These are phyloP conservation scores for Saturnispora bothae DNA, from an alignment of 805 yeast genomes.

Conservation along the genomic window DNA sequence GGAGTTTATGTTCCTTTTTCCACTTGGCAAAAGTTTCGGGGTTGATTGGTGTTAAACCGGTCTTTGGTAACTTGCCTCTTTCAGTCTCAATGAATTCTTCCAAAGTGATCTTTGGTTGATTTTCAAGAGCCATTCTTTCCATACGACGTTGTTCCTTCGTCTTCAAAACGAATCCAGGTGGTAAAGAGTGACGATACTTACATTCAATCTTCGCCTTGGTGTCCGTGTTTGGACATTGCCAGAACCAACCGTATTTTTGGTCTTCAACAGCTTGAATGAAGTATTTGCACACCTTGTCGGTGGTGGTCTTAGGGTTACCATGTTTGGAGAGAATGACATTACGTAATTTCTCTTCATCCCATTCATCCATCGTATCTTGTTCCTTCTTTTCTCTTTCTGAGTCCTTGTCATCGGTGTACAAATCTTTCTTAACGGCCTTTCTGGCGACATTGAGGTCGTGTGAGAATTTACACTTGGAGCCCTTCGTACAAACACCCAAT, in stretches of 20 bases:
- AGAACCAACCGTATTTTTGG: slow-evolving; percentile 97
- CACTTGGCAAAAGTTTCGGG: slow-evolving; percentile 69
- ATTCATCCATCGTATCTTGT: slow-evolving; percentile 83
- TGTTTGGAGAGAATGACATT: slow-evolving; percentile 82
- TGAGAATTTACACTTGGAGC: slow-evolving; percentile 81
- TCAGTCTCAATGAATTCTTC: slow-evolving; percentile 96
- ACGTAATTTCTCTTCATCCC: slow-evolving; percentile 95
- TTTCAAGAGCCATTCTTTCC: slow-evolving; percentile 75
- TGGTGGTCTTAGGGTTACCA: slow-evolving; percentile 88
- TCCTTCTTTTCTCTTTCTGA: slow-evolving; percentile 40
- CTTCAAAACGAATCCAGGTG: slow-evolving; percentile 93
- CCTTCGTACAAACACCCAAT: slow-evolving; percentile 73
- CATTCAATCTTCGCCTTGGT: slow-evolving; percentile 45
- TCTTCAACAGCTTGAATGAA: slow-evolving; percentile 96
- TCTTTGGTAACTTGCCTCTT: slow-evolving; percentile 70
- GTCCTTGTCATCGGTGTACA: slow-evolving; percentile 79
- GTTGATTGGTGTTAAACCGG: slow-evolving; percentile 77
- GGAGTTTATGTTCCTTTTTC: slow-evolving; percentile 61
- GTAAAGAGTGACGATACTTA: slow-evolving; percentile 90
- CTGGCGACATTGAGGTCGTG: slow-evolving; percentile 83
- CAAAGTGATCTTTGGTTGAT: slow-evolving; percentile 80
- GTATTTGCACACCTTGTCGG: slow-evolving; percentile 87
- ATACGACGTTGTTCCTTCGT: slow-evolving; percentile 91
- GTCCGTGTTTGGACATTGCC: slow-evolving; percentile 95
- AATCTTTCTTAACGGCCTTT: slow-evolving; percentile 80